Conservation (phyloP, 2,329 filamentous ascomycete species). For the Fusarium lateritium region DNA sequence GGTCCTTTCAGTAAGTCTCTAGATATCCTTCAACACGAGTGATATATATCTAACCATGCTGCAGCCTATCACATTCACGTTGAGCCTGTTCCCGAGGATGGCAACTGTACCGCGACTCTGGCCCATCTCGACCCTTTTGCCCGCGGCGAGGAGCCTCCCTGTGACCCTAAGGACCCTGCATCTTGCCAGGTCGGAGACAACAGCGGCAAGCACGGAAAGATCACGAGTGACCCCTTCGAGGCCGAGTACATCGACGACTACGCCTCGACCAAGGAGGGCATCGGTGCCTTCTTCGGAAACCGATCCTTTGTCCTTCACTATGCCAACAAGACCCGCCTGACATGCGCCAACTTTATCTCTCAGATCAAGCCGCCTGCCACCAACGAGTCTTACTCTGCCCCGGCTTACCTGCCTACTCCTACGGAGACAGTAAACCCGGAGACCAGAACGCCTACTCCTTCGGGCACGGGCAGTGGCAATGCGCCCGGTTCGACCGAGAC, state of each 20-base stretch:
- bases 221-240: slow-evolving; percentile 65
- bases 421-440: slow-evolving; percentile 37
- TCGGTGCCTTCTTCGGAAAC: slow-evolving; percentile 74
- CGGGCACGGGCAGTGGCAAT: slow-evolving; percentile 13
- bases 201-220: slow-evolving; percentile 79
- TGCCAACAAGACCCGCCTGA: slow-evolving; percentile 74
- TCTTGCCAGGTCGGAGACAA: slow-evolving; percentile 85
- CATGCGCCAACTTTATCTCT: slow-evolving; percentile 73
- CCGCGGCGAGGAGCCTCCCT: slow-evolving; percentile 73
- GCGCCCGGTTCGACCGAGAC: slow-evolving; percentile 32
- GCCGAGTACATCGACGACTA: slow-evolving; percentile 70
- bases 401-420: slow-evolving; percentile 39
- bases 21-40: not conserved
- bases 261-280: slow-evolving; percentile 66
- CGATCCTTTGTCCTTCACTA: slow-evolving; percentile 76
- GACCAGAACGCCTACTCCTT: slow-evolving; percentile 33
- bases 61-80: slow-evolving; percentile 82
- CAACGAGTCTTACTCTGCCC: slow-evolving; percentile 38
- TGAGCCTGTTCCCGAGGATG: slow-evolving; percentile 71
- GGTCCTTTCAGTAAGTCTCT: slow-evolving; percentile 71
- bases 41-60: slow-evolving; percentile 24
- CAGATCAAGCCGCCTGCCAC: slow-evolving; percentile 24
- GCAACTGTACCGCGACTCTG: slow-evolving; percentile 79
- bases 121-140: slow-evolving; percentile 80
- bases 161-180: slow-evolving; percentile 68